These are phyloP conservation scores for Picochlorum costavermella DNA, from an alignment of 139 green algal genomes.

Conservation along the genomic window DNA sequence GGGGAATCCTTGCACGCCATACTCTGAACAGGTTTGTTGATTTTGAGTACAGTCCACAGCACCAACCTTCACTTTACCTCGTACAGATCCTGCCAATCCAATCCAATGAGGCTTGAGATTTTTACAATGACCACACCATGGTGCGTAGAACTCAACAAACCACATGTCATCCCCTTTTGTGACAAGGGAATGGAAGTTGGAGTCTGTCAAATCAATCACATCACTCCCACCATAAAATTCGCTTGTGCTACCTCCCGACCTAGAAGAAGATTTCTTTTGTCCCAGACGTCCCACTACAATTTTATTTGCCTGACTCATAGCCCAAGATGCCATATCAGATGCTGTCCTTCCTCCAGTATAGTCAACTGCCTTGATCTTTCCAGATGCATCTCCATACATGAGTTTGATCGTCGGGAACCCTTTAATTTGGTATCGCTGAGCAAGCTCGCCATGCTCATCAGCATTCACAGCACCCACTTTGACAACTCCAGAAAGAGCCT, in stretches of 20 bases:
- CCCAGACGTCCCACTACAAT: conserved; percentile 43
- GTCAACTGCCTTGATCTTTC: conserved; percentile 49
- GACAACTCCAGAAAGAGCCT: conserved; percentile 58
- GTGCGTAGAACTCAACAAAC: conserved; percentile 72
- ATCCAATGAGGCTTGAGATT: conserved; percentile 69
- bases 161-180: conserved; percentile 57
- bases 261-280: conserved; percentile 15
- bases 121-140: conserved; percentile 80
- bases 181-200: conserved; percentile 71
- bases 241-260: conserved; percentile 12
- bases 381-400: conserved; percentile 35
- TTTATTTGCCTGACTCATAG: conserved; percentile 54
- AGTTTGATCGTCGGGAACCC: conserved; percentile 80
- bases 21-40: conserved; percentile 51
- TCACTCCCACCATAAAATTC: conserved; percentile 47
- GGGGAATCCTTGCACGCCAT: conserved; percentile 69
- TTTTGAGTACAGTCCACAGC: conserved; percentile 78
- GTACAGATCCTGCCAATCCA: conserved; percentile 43
- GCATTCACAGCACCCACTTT: conserved; percentile 61
- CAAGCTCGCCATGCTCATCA: conserved; percentile 49
- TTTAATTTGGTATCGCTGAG: conserved; percentile 48
- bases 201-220: conserved; percentile 62
- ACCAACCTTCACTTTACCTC: conserved; percentile 71
- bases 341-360: conserved; percentile 65
- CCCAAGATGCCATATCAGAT: conserved; percentile 67